Evolutionary conservation across 2,329 filamentous ascomycete species (phyloP).

Genomic region (Neopestalotiopsis clavispora): DNA sequence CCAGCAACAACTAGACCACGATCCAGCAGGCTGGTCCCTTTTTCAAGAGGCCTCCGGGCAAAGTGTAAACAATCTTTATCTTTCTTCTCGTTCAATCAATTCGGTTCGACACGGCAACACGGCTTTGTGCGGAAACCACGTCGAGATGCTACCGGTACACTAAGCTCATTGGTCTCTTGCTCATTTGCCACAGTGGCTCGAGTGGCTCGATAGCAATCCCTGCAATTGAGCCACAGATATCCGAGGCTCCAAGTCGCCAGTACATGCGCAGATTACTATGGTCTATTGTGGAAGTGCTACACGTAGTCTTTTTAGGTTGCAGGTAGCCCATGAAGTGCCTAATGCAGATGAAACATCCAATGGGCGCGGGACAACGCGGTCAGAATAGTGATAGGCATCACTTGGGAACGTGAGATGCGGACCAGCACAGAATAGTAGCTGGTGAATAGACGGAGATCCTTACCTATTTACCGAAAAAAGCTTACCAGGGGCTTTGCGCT

Average conservation of each 20-base stretch:
- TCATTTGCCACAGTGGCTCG: slow-evolving; percentile 2
- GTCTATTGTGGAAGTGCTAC: too few relatives aligned
- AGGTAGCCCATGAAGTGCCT: too few relatives aligned
- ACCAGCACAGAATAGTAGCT: too few relatives aligned
- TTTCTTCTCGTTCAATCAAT: background rate
- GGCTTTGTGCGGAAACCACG: background rate
- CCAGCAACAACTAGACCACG: background rate
- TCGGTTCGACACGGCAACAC: slow-evolving; percentile 10
- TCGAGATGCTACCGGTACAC: background rate
- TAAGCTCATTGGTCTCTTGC: background rate
- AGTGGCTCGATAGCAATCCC: background rate
- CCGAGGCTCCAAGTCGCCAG: background rate
- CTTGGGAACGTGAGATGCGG: too few relatives aligned
- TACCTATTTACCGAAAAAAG: background rate
- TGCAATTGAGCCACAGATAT: background rate
- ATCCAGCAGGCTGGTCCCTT: background rate
- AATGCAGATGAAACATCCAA: background rate
- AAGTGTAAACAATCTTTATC: slow-evolving; percentile 3
- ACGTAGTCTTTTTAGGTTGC: too few relatives aligned
- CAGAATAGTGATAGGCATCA: background rate
- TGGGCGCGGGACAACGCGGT: background rate
- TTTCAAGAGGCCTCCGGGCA: slow-evolving; percentile 17
- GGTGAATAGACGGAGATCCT: background rate
- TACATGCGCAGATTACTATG: background rate
- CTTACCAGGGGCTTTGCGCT: too few relatives aligned